Evolutionary conservation across 495 filamentous ascomycete species (phyloP), one percentile per base, ranked within the genome.

Genomic region (Xylaria cubensis): DNA sequence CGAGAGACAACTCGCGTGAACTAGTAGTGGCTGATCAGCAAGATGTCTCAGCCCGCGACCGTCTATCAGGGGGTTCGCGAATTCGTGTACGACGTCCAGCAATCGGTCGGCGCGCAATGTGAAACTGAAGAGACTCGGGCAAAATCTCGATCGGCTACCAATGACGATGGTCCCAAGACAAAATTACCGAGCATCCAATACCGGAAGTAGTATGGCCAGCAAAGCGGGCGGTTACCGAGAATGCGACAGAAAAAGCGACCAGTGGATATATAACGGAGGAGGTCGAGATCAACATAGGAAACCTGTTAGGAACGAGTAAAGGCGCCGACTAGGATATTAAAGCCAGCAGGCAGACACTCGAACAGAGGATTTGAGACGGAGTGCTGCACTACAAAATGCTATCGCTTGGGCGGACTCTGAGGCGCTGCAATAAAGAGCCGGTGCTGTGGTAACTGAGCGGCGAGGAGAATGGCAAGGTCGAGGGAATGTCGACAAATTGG

Each of bases 61-160:
- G 64, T 51, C 26, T 66, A 66, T 58, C 67, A 59, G 53, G 42
- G 46, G 51, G 10, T 61, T 61, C 53, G 59, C 50, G 53, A 61
- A 32, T 71, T 77, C 70, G 75, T 72, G 75, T 79, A 76, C 72
- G 72, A 79, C 77, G 61, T 76, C 44, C 64, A 66, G 34, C 68
- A 69, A 67, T 73, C 59, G 71, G 53, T 76, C 66, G 73, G 71
- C 42, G 69, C 74, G 77, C 74, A 73, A 70, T n/a, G 65, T 76
- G 65, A 71, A 67, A 73, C 75, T 70, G 50, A 64, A 72, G 51
- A 44, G 71, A 73, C 56, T 75, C 69, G 69, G 64, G 48, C 65
- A 69, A 56, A 67, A 67, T 61, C 64, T 79, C 72, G 67, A 75
- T 65, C 69, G 67, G 74, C 76, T 72, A 67, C 71, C 73, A 67